Conservation (phyloP, 2,329 filamentous ascomycete species). For the Chrysoporthe austroafricana region DNA sequence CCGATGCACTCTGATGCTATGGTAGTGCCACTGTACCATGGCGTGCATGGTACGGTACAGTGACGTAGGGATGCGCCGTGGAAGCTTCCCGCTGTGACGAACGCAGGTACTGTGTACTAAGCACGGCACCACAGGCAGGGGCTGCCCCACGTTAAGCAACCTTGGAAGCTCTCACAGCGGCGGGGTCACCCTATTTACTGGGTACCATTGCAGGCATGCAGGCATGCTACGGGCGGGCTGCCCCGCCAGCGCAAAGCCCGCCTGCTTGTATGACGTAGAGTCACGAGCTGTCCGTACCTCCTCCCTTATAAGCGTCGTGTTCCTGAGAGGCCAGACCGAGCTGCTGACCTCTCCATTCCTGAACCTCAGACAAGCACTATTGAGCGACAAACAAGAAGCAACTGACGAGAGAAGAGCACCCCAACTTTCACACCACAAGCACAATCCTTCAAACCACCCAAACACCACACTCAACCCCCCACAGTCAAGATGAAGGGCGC, state of each 20-base stretch:
- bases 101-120: slow-evolving; percentile 15
- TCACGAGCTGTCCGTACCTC: slow-evolving; percentile 21
- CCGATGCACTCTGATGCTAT: not conserved
- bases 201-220: too few relatives aligned
- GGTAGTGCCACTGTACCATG: not conserved
- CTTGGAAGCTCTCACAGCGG: slow-evolving; percentile 1
- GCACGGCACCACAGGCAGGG: slow-evolving; percentile 3
- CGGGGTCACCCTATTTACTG: not conserved
- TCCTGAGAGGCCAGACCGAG: not conserved
- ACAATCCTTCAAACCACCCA: slow-evolving; percentile 20
- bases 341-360: not conserved
- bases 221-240: slow-evolving; percentile 9
- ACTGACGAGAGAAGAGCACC: slow-evolving; percentile 18
- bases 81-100: slow-evolving; percentile 19
- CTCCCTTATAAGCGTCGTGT: slow-evolving; percentile 22
- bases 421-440: slow-evolving; percentile 25
- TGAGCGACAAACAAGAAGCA: slow-evolving; percentile 12
- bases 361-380: not conserved
- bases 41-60: not conserved
- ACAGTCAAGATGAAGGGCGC: slow-evolving; percentile 53
- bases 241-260: slow-evolving; percentile 21
- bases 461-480: slow-evolving; percentile 18
- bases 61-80: slow-evolving; percentile 26
- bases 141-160: not conserved
- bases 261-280: slow-evolving; percentile 26